A percentile compares a stretch with the other conserved stretches of the same genome.
phyloP scores from a whole-genome alignment of 768 basidiomycete species.

The Termitomyces titanicus region DNA sequence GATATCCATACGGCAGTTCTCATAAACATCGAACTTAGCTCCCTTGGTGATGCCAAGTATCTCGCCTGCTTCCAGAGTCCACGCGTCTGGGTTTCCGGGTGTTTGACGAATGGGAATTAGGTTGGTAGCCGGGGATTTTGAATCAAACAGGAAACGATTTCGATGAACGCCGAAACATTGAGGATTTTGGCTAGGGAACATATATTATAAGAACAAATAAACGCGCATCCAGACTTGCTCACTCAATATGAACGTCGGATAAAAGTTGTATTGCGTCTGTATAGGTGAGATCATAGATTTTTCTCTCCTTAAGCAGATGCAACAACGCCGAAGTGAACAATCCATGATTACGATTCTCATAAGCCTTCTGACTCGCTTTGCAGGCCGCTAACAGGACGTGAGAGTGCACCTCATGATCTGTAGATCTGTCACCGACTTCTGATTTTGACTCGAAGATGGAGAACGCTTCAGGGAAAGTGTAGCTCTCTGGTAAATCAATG shows the following conservation, averaged over 20 bases:
- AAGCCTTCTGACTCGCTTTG: background rate
- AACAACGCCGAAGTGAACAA: constrained; percentile 1
- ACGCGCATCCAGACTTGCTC: background rate
- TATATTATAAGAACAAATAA: too few species aligned
- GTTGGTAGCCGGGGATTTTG: too few species aligned
- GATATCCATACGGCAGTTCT: too few species aligned
- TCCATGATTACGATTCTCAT: background rate
- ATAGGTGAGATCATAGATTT: constrained; percentile 5
- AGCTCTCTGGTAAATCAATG: background rate
- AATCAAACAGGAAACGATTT: too few species aligned
- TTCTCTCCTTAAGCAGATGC: background rate
- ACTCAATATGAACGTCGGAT: background rate
- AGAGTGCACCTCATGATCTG: too few species aligned
- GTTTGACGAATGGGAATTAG: background rate
- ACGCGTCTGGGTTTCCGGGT: background rate
- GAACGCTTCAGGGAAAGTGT: background rate
- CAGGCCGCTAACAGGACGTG: constrained; percentile 10
- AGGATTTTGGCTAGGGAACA: background rate
- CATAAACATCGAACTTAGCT: too few species aligned
- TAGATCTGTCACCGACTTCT: too few species aligned
- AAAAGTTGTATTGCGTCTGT: background rate
- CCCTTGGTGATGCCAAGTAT: too few species aligned
- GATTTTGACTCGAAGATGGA: too few species aligned
- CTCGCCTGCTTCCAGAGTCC: too few species aligned
- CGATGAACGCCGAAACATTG: too few species aligned